phyloP scores from a whole-genome alignment of 2,329 filamentous ascomycete genomes.

The Fusarium buxicola region DNA sequence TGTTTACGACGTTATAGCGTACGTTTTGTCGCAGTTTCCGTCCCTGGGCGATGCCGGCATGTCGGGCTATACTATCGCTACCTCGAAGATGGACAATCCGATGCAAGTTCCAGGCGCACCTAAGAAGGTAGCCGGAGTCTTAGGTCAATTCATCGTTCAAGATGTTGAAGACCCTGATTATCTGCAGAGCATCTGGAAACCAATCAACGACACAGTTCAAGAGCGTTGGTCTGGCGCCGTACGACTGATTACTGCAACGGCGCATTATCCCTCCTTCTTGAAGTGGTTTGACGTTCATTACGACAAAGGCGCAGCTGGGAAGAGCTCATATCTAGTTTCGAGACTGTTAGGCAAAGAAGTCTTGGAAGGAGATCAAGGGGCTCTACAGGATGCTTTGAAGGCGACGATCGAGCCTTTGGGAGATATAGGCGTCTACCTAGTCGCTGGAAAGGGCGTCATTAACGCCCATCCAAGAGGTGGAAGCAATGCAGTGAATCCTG shows the following conservation, averaged over 20 bases:
- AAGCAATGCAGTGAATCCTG: constrained; percentile 60
- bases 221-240: constrained; percentile 50
- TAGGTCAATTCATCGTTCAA: constrained; percentile 51
- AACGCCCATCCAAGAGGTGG: constrained; percentile 59
- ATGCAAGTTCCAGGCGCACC: constrained; percentile 51
- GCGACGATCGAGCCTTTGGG: constrained; percentile 47
- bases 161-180: constrained; percentile 49
- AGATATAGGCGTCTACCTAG: constrained; percentile 52
- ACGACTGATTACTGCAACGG: constrained; percentile 25
- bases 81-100: constrained; percentile 49
- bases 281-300: constrained; percentile 53
- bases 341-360: constrained; percentile 56
- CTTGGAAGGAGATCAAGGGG: constrained; percentile 44
- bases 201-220: constrained; percentile 53
- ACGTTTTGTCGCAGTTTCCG: constrained; percentile 60
- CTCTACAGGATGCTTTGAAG: constrained; percentile 53
- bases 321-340: constrained; percentile 54
- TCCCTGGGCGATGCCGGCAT: constrained; percentile 62
- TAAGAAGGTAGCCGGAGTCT: constrained; percentile 51
- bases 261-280: constrained; percentile 51
- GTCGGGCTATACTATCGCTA: constrained; percentile 60
- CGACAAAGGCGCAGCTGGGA: constrained; percentile 52
- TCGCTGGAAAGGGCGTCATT: constrained; percentile 58
- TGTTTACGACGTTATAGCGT: constrained; percentile 61
- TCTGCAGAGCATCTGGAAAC: constrained; percentile 47